Percentiles rank a stretch among this genome's conserved stretches.
Evolutionary conservation across 768 basidiomycete genomes (phyloP).

Genomic region (Paxillus rubicundulus): DNA sequence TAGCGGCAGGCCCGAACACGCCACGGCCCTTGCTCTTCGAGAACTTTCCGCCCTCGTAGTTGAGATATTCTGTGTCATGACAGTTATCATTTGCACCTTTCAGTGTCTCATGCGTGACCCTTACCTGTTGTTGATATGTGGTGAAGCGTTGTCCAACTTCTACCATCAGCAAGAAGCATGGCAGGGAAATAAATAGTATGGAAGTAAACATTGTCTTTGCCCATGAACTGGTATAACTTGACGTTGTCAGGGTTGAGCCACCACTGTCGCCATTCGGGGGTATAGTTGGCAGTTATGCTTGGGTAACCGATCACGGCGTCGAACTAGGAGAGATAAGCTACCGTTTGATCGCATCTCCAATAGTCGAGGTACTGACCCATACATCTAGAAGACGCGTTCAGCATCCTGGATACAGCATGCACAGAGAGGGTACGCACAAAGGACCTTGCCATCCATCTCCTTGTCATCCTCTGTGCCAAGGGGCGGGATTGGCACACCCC

Average conservation of each 20-base stretch:
- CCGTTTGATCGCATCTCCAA: not conserved
- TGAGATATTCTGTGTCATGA: constrained; percentile 74
- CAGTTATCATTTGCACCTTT: not conserved
- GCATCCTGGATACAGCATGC: constrained; percentile 2
- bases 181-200: constrained; percentile 95
- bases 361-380: constrained; percentile 61
- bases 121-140: constrained; percentile 93
- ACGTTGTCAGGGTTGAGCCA: constrained; percentile 93
- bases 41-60: constrained; percentile 99
- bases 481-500: constrained; percentile 93
- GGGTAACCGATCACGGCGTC: constrained; percentile 97
- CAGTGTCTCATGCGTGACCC: constrained; percentile 12
- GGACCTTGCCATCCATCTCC: constrained; percentile 91
- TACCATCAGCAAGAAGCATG: constrained; percentile 83
- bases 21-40: constrained; percentile 96
- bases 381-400: constrained; percentile 57
- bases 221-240: constrained; percentile 97
- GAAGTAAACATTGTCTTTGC: constrained; percentile 99
- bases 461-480: constrained; percentile 67
- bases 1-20: constrained; percentile 93
- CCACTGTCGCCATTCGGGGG: constrained; percentile 93
- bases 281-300: constrained; percentile 95
- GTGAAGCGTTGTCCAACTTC: constrained; percentile 90
- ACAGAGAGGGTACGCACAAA: constrained; percentile 62
- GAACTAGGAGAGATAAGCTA: constrained; percentile 53